Evolutionary conservation across 371 early-diverging fungal genomes (phyloP).

Genomic region (Mucor racemosus): DNA sequence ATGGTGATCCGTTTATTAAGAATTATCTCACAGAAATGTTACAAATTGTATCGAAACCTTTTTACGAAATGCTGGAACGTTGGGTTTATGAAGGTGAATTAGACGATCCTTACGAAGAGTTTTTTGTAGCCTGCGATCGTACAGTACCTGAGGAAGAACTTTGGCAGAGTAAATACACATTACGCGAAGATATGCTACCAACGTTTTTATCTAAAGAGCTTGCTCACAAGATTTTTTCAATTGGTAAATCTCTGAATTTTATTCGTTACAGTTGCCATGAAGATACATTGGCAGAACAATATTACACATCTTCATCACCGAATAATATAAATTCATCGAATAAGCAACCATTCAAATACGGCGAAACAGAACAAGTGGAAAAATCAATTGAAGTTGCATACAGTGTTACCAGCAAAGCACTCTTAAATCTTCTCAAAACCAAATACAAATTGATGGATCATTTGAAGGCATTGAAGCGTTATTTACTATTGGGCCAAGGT

Average conservation of each 20-base stretch:
- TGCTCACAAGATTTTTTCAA: slow-evolving; percentile 89
- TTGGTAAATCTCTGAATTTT: slow-evolving; percentile 95
- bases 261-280: slow-evolving; percentile 87
- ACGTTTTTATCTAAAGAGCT: slow-evolving; percentile 75
- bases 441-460: slow-evolving; percentile 87
- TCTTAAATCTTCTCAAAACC: slow-evolving; percentile 73
- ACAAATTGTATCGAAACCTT: slow-evolving; percentile 82
- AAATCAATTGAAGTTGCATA: slow-evolving; percentile 79
- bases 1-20: slow-evolving; percentile 90
- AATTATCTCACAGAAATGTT: slow-evolving; percentile 80
- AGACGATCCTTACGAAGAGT: slow-evolving; percentile 92
- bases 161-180: slow-evolving; percentile 82
- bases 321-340: slow-evolving; percentile 1
- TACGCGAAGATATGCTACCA: slow-evolving; percentile 84
- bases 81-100: slow-evolving; percentile 97
- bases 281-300: slow-evolving; percentile 39
- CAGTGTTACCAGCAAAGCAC: slow-evolving; percentile 66
- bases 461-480: slow-evolving; percentile 84
- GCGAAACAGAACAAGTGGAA: slow-evolving; percentile 73
- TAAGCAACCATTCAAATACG: slow-evolving; percentile 64
- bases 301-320: slow-evolving; percentile 11
- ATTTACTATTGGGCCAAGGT: slow-evolving; percentile 94
- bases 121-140: slow-evolving; percentile 76
- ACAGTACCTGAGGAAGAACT: slow-evolving; percentile 68
- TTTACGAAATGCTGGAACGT: slow-evolving; percentile 86